These are phyloP conservation scores for Adansonia rubrostipa DNA, from an alignment of 441 rosid species.

Conservation along the genomic window DNA sequence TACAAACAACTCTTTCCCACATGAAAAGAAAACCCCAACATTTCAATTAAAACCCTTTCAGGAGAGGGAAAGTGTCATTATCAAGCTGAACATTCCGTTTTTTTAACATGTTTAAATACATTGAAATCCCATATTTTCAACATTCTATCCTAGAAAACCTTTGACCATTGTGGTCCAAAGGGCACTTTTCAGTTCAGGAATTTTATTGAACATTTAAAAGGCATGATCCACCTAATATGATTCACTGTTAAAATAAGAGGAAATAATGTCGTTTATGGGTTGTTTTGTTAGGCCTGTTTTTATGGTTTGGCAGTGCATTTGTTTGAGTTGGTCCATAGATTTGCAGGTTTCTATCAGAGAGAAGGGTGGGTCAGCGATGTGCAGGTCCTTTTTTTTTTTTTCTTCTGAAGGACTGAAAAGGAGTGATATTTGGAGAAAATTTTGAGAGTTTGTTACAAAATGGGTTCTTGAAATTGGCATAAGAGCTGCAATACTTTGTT, in stretches of 20 bases:
- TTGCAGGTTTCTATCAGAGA: slow-evolving; percentile 48
- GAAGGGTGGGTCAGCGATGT: slow-evolving; percentile 7
- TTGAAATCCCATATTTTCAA: slow-evolving; percentile 35
- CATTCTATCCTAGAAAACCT: slow-evolving; percentile 49
- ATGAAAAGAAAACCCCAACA: slow-evolving; percentile 32
- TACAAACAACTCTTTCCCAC: slow-evolving; percentile 59
- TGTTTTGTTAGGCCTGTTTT: slow-evolving; percentile 30
- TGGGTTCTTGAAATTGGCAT: not conserved
- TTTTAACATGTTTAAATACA: slow-evolving; percentile 54
- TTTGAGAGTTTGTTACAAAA: not conserved
- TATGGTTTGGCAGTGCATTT: slow-evolving; percentile 25
- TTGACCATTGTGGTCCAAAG: slow-evolving; percentile 61
- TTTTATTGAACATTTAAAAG: slow-evolving; percentile 49
- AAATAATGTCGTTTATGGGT: slow-evolving; percentile 45
- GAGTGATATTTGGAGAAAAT: not conserved
- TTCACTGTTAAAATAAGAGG: slow-evolving; percentile 31
- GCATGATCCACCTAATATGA: slow-evolving; percentile 53
- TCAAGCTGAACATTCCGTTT: slow-evolving; percentile 51
- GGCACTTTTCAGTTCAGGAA: slow-evolving; percentile 50
- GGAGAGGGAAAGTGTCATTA: slow-evolving; percentile 56
- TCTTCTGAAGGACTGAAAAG: not conserved
- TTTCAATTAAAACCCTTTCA: slow-evolving; percentile 48
- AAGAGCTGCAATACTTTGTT: not conserved
- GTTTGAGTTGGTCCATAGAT: slow-evolving; percentile 48
- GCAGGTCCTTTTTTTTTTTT: not conserved